Conservation (phyloP, 495 filamentous ascomycete species). For the Podospora fimiseda region DNA sequence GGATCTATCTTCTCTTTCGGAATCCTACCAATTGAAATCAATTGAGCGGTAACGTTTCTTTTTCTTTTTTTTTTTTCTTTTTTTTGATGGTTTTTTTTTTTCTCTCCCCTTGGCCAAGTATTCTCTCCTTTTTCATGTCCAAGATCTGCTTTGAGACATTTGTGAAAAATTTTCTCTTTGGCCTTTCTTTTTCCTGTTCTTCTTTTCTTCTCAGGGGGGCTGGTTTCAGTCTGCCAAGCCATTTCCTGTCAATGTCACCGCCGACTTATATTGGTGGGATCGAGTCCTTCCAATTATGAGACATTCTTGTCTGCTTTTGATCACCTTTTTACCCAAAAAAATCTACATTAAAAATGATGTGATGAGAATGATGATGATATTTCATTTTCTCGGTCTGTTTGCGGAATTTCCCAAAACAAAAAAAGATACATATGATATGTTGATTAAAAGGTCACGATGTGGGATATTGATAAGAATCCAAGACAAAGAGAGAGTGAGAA, state of each 20-base stretch:
- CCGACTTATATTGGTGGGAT: background rate
- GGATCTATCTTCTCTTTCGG: background rate
- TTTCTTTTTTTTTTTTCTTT: background rate
- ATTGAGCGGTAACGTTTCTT: background rate
- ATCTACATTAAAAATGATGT: background rate
- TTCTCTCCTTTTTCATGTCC: background rate
- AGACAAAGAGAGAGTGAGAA: too few relatives aligned
- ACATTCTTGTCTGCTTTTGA: background rate
- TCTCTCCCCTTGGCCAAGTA: background rate
- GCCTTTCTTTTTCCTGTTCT: background rate
- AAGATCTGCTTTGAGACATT: background rate
- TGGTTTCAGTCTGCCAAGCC: too few relatives aligned
- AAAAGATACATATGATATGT: too few relatives aligned
- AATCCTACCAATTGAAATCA: background rate
- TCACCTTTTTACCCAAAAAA: background rate
- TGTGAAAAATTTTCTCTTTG: background rate
- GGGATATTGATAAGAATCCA: too few relatives aligned
- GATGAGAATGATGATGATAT: too few relatives aligned
- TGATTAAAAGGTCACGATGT: too few relatives aligned
- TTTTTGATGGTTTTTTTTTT: slow-evolving; percentile 3
- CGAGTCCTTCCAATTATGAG: background rate
- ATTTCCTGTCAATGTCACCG: too few relatives aligned
- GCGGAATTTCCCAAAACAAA: too few relatives aligned
- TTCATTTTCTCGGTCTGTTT: too few relatives aligned
- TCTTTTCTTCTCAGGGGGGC: background rate